Conservation (phyloP, 768 basidiomycete species). For the Serendipita sp. region DNA sequence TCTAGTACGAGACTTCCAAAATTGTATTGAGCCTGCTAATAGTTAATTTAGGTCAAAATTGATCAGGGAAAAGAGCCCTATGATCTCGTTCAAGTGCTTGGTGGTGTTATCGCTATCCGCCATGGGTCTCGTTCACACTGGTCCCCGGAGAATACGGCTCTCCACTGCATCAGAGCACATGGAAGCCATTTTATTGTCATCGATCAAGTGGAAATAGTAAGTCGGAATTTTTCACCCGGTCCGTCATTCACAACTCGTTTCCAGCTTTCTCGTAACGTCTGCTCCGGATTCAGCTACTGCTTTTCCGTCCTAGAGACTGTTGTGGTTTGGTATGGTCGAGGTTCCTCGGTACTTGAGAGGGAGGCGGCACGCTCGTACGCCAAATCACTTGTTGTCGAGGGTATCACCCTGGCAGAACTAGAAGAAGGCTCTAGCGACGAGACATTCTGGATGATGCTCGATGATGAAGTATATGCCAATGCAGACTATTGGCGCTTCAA, state of each 20-base stretch:
- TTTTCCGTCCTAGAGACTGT: slow-evolving; percentile 49
- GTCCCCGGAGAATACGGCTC: slow-evolving; percentile 64
- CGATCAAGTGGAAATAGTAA: slow-evolving; percentile 59
- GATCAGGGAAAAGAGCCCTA: slow-evolving; percentile 48
- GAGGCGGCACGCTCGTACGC: slow-evolving; percentile 49
- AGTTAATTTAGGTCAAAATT: slow-evolving; percentile 12
- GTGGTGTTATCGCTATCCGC: slow-evolving; percentile 54
- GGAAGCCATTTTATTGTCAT: slow-evolving; percentile 36
- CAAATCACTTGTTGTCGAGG: slow-evolving; percentile 26
- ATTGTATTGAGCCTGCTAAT: background rate
- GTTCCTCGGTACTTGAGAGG: slow-evolving; percentile 44
- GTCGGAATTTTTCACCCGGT: slow-evolving; percentile 12
- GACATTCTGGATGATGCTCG: slow-evolving; percentile 77
- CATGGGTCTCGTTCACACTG: slow-evolving; percentile 66
- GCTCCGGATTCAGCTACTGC: slow-evolving; percentile 76
- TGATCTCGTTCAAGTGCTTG: slow-evolving; percentile 46
- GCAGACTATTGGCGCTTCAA: slow-evolving; percentile 80
- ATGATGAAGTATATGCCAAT: slow-evolving; percentile 56
- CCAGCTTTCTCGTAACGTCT: slow-evolving; percentile 36
- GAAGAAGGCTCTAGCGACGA: slow-evolving; percentile 47
- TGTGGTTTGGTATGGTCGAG: slow-evolving; percentile 72
- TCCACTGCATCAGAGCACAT: slow-evolving; percentile 52
- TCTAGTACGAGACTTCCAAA: slow-evolving; percentile 27
- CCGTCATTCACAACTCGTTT: background rate
- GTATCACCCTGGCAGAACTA: slow-evolving; percentile 35